Base-by-base conservation (phyloP, 257 asterid species). In the Przewalskia tangutica region DNA sequence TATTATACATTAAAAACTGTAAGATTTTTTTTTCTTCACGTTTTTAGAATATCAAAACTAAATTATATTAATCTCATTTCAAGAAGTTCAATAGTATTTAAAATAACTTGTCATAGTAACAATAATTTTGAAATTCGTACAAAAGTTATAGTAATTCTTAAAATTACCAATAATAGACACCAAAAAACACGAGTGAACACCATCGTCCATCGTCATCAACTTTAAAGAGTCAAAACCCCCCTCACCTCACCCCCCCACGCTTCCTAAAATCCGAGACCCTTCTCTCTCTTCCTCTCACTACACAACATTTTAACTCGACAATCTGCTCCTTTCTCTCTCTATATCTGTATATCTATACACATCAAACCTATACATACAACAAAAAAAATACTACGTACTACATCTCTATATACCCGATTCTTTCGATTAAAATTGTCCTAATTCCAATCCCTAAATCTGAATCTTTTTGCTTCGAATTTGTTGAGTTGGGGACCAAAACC, bases 391-490 rank as follows among this genome's bases (percentile, higher is more conserved):
- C 34, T 71, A 53, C 18, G 44, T 27, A 27, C 53, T 4, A 64
- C 83, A 85, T 90, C 87, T 88, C 86, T 87, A 85, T 80, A 81
- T 83, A 85, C 6, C 13, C 87, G 90, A 88, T 89, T 88, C 90
- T 79, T 44, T 79, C 82, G 10, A 60, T 18, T 20, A 20, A 68
- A 68, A 36, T 81, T 83, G 89, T 87, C 83, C 32, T 27, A 27
- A 27, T 85, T 85, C 81, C 80, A 84, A 90, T 83, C 86, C 91
- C 88, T 84, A 85, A 70, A 63, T 62, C 68, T 71, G 13, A 82
- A 77, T 76, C 63, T 82, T 58, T 27, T 46, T 54, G 34, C 59
- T 34, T 27, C 70, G 23, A 44, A 62, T 81, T 64, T 68, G 51
- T 38, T 27, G 65, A 75, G 16, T 42, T 58, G 83, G 71, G 79